Evolutionary conservation across 805 yeast genomes (phyloP), one percentile per base, ranked within the genome.

Genomic region (Candida krabiensis): DNA sequence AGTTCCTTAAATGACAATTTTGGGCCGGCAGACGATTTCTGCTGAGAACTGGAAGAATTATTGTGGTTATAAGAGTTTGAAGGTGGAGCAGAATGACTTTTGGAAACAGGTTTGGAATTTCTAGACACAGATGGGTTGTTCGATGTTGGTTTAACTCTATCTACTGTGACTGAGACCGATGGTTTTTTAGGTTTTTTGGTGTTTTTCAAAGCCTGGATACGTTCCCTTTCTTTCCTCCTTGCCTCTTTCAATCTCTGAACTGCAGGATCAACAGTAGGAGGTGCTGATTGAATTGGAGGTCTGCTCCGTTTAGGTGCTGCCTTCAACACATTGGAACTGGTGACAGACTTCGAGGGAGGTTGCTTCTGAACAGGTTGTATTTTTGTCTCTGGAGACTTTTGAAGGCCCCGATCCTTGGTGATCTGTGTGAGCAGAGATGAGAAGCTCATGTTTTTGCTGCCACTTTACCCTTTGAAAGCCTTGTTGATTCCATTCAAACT

Each of bases 201-300:
- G 23, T 37, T 35, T 40, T 67, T 66, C 22, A 53, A 51, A 33
- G 66, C 67, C 37, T 65, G 58, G 2, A 44, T 18, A 29, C 65
- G 66, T 25, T 75, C 75, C 27, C 63, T 67, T 45, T 84, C 88
- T 28, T 67, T 60, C 43, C 77, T 66, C 53, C 91, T 66, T 2
- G 80, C 77, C 41, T 82, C 89, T 47, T 84, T 84, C 26, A 84
- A 62, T 40, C 83, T 60, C 25, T 77, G 78, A 7, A 84, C 86
- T 4, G 87, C 87, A 0, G 90, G 88, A 53, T 84, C 91, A 4
- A 72, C 67, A n/a, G n/a, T n/a, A n/a, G n/a, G n/a, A n/a, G n/a
- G n/a, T 7, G 42, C 40, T 3, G 28, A 9, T 31, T 13, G 28
- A 19, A 16, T 13, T 14, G 17, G 33, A 12, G 12, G 17, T 33